phyloP scores from a whole-genome alignment of 305 asterid genomes.

The Petunia hybrid region DNA sequence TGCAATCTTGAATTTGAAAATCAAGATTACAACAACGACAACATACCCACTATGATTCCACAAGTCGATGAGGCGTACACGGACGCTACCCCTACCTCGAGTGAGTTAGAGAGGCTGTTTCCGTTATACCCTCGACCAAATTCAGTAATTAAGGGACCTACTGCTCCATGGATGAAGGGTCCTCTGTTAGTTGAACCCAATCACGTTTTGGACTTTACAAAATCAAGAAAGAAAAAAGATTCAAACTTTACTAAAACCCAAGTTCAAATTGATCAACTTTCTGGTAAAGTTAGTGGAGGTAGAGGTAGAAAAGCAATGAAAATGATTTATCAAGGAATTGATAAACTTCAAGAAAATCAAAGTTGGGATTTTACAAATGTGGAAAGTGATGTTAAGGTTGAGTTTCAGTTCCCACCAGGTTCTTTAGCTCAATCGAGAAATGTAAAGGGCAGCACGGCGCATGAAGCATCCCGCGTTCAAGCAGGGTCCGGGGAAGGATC shows the following conservation, averaged over 20 bases:
- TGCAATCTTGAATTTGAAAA: conserved; percentile 26
- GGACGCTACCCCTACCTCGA: too few species aligned
- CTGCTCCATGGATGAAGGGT: conserved; percentile 95
- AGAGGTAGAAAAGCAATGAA: conserved; percentile 86
- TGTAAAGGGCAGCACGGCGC: not conserved
- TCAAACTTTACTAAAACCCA: conserved; percentile 38
- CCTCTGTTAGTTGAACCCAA: conserved; percentile 71
- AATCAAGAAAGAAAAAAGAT: conserved; percentile 51
- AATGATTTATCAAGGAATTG: conserved; percentile 68
- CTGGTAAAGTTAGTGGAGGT: conserved; percentile 79
- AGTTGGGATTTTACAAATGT: conserved; percentile 42
- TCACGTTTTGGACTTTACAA: conserved; percentile 59
- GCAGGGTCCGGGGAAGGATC: not conserved
- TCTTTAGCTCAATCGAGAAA: conserved; percentile 56
- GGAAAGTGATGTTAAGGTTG: conserved; percentile 37
- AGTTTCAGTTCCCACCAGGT: conserved; percentile 68
- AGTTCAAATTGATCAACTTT: conserved; percentile 52
- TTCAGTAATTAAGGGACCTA: conserved; percentile 67
- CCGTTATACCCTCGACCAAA: conserved; percentile 29
- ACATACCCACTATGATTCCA: too few species aligned
- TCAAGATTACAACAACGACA: not conserved
- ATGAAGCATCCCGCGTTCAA: not conserved
- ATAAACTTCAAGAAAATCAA: conserved; percentile 56
- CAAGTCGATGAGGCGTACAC: too few species aligned
- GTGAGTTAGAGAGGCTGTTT: too few species aligned